Conservation (phyloP, 306 rosid genomes). For the Quercus gilva region DNA sequence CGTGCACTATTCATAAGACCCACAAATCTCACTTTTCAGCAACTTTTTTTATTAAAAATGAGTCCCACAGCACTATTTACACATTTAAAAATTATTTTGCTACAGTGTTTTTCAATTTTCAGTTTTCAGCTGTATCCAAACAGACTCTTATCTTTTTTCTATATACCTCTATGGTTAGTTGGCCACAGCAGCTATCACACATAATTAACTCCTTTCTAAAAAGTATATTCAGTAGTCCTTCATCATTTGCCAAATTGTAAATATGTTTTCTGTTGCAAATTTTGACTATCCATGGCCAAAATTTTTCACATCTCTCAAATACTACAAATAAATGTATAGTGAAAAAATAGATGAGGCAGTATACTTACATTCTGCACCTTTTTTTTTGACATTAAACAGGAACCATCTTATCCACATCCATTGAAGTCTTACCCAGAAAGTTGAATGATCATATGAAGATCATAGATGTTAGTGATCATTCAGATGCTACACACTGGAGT, state of each 20-base stretch:
- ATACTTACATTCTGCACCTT: background rate
- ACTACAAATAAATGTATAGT: background rate
- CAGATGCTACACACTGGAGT: too few relatives aligned
- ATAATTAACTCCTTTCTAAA: background rate
- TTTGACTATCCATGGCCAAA: background rate
- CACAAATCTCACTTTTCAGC: too few relatives aligned
- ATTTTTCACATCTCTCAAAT: background rate
- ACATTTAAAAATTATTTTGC: too few relatives aligned
- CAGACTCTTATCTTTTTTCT: background rate
- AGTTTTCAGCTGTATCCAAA: too few relatives aligned
- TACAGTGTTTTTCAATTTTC: too few relatives aligned
- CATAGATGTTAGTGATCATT: too few relatives aligned
- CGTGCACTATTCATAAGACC: too few relatives aligned
- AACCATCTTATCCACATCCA: constrained; percentile 7
- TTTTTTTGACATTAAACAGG: constrained; percentile 8
- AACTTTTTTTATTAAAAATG: too few relatives aligned
- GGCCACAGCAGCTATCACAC: background rate
- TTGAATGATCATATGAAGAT: background rate
- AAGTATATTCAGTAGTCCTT: background rate
- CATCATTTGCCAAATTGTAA: too few relatives aligned
- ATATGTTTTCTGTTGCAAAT: background rate
- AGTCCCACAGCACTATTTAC: too few relatives aligned
- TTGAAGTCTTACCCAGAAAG: constrained; percentile 22
- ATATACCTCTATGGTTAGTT: background rate
- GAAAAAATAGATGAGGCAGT: background rate